Percentiles rank a stretch among this genome's conserved stretches.
Conservation (phyloP, 2,329 filamentous ascomycete species). For the Teratosphaeria epicoccoides region DNA sequence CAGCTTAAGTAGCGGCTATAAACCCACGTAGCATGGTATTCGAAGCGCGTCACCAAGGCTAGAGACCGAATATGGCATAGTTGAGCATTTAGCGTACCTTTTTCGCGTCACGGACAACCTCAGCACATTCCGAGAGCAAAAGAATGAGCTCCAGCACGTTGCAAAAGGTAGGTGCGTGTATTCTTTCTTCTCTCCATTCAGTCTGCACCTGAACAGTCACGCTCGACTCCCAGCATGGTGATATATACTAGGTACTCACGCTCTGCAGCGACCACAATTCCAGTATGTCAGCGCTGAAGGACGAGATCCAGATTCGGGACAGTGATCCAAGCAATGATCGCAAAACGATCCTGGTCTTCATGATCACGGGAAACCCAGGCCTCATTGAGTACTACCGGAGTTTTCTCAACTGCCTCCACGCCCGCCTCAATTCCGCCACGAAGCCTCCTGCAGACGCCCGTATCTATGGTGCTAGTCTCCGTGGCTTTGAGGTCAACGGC, state of each 20-base stretch:
- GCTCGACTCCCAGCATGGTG: too few species aligned
- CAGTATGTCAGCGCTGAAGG: not conserved
- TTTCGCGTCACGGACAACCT: too few species aligned
- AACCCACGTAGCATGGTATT: too few species aligned
- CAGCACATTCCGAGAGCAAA: too few species aligned
- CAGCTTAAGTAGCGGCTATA: too few species aligned
- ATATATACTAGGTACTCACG: not conserved
- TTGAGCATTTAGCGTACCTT: too few species aligned
- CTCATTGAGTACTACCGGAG: slow-evolving; percentile 61
- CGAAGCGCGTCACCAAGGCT: too few species aligned
- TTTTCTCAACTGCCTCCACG: slow-evolving; percentile 51
- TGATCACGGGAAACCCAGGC: slow-evolving; percentile 68
- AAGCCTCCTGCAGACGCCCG: slow-evolving; percentile 11
- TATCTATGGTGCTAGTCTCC: slow-evolving; percentile 32
- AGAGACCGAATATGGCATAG: too few species aligned
- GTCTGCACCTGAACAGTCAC: not conserved
- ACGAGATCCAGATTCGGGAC: not conserved
- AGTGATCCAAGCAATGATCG: not conserved
- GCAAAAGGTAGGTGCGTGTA: too few species aligned
- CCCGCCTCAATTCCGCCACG: not conserved
- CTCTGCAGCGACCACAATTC: not conserved
- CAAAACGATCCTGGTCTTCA: slow-evolving; percentile 48
- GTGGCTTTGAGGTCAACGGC: slow-evolving; percentile 32
- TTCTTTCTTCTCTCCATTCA: not conserved
- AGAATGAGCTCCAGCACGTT: too few species aligned